These are phyloP conservation scores for Tripidium arundinaceum DNA, from an alignment of 202 grass and related monocot species.

Conservation along the genomic window DNA sequence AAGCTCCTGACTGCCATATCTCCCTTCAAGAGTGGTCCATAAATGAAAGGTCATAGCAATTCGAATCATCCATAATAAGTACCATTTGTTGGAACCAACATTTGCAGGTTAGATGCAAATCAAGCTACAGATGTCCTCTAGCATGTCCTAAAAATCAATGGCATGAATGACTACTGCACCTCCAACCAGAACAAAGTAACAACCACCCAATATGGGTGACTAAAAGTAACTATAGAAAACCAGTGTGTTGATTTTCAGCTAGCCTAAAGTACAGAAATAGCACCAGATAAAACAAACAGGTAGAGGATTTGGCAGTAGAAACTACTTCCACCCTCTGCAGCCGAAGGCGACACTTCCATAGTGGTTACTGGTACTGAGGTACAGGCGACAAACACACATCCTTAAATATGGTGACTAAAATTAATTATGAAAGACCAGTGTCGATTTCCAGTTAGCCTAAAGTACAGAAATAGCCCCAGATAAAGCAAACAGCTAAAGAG, in stretches of 20 bases:
- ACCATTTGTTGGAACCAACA: background rate
- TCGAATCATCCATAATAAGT: background rate
- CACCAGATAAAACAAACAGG: background rate
- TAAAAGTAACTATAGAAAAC: constrained; percentile 10
- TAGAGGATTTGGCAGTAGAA: background rate
- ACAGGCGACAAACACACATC: background rate
- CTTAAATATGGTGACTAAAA: background rate
- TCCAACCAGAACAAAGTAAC: background rate
- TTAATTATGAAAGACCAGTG: background rate
- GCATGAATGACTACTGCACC: background rate
- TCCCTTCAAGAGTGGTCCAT: background rate
- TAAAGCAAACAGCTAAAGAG: constrained; percentile 2
- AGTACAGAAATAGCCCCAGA: background rate
- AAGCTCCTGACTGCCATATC: background rate
- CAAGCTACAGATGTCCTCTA: background rate
- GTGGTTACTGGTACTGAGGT: background rate
- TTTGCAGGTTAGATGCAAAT: constrained; percentile 4
- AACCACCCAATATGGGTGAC: background rate
- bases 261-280: constrained; percentile 1
- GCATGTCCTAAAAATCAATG: background rate
- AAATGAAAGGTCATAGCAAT: constrained; percentile 1
- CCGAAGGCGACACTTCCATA: background rate
- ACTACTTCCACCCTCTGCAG: background rate
- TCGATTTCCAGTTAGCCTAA: background rate
- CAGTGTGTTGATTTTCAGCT: background rate